phyloP scores from a whole-genome alignment of 2,329 filamentous ascomycete genomes.

The Talaromyces atroroseus region DNA sequence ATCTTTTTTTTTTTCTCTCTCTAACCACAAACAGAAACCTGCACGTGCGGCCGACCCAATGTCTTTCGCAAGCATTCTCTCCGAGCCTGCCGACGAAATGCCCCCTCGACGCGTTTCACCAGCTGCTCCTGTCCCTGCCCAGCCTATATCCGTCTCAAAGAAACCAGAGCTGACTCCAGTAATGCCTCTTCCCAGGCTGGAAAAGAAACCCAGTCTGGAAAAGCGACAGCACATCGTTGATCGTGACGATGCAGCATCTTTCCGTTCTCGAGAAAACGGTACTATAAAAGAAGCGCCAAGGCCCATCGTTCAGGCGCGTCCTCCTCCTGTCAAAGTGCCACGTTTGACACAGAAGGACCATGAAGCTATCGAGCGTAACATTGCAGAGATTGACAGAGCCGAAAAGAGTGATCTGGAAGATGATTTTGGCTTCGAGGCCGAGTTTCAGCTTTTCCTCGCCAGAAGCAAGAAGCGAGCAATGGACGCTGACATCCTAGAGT shows the following conservation, averaged over 20 bases:
- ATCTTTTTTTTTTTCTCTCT: background rate
- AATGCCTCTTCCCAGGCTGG: constrained; percentile 23
- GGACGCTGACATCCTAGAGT: constrained; percentile 60
- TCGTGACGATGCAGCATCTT: constrained; percentile 15
- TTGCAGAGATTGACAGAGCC: constrained; percentile 54
- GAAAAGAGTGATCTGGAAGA: constrained; percentile 54
- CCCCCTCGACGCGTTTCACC: constrained; percentile 46
- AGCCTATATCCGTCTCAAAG: constrained; percentile 15
- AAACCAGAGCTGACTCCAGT: constrained; percentile 22
- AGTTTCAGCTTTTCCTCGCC: constrained; percentile 50
- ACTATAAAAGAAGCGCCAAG: constrained; percentile 17
- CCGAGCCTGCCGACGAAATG: constrained; percentile 63
- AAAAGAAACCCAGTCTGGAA: constrained; percentile 25
- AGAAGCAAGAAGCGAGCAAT: constrained; percentile 61
- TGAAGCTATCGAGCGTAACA: constrained; percentile 62
- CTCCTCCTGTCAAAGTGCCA: constrained; percentile 49
- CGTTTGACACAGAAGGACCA: constrained; percentile 56
- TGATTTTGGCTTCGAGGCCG: constrained; percentile 45
- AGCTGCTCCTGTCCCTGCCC: background rate
- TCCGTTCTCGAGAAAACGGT: constrained; percentile 20
- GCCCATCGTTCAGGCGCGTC: constrained; percentile 14
- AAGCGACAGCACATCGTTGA: constrained; percentile 22
- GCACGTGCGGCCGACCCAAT: constrained; percentile 77
- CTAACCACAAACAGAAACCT: constrained; percentile 52
- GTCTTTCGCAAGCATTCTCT: constrained; percentile 94